Percentiles rank a stretch among this genome's conserved stretches.
Evolutionary conservation across 805 yeast species (phyloP).

Genomic region (Candida caryicola): DNA sequence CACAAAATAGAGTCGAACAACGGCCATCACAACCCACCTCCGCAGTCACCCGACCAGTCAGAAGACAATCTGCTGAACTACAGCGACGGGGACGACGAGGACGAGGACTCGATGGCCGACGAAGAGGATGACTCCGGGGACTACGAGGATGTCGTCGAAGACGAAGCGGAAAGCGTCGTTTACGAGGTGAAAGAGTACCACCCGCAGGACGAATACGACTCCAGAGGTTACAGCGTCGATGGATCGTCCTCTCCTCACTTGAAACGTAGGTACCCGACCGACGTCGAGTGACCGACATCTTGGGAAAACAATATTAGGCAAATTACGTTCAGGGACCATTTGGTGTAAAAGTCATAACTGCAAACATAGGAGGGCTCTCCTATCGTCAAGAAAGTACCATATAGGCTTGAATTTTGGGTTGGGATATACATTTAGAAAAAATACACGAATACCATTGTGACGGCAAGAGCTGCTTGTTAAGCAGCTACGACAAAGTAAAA

Average conservation of each 20-base stretch:
- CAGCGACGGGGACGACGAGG: not conserved
- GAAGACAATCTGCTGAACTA: not conserved
- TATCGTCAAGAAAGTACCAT: too few relatives aligned
- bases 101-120: slow-evolving; percentile 6
- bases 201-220: slow-evolving; percentile 9
- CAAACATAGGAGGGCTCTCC: too few relatives aligned
- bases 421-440: too few relatives aligned
- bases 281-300: too few relatives aligned
- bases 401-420: too few relatives aligned
- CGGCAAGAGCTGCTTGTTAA: too few relatives aligned
- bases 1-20: not conserved
- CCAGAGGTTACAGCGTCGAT: slow-evolving; percentile 21
- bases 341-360: too few relatives aligned
- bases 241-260: slow-evolving; percentile 29
- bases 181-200: slow-evolving; percentile 12
- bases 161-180: slow-evolving; percentile 11
- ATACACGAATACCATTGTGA: too few relatives aligned
- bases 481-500: too few relatives aligned
- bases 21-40: not conserved
- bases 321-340: too few relatives aligned
- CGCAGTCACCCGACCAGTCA: not conserved
- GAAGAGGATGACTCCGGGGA: slow-evolving; percentile 13
- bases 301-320: too few relatives aligned
- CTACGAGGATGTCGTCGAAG: slow-evolving; percentile 12
- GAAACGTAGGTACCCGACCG: slow-evolving; percentile 11